These are phyloP conservation scores for Didymella sp. DNA, from an alignment of 2,329 filamentous ascomycete species.

Conservation along the genomic window DNA sequence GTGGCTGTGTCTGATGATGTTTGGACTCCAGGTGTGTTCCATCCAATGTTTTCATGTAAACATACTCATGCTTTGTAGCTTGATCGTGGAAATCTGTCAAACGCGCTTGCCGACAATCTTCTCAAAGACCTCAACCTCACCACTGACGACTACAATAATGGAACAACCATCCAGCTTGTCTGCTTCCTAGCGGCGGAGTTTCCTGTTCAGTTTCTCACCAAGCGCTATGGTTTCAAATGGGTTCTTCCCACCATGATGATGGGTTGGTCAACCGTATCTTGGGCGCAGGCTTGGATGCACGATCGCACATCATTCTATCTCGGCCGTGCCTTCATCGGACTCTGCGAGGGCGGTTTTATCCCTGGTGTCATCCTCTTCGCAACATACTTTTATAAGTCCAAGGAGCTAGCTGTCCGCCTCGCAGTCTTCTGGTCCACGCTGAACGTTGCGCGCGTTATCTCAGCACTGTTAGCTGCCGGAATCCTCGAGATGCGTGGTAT, in stretches of 20 bases:
- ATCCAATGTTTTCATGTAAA: not conserved
- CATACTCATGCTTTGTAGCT: constrained; percentile 44
- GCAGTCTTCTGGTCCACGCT: constrained; percentile 74
- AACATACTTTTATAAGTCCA: constrained; percentile 76
- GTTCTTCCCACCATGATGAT: constrained; percentile 55
- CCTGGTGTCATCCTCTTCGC: constrained; percentile 70
- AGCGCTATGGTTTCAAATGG: constrained; percentile 52
- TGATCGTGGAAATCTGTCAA: constrained; percentile 54
- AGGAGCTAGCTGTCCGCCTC: constrained; percentile 71
- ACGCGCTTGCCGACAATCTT: constrained; percentile 43
- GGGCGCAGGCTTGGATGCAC: constrained; percentile 72
- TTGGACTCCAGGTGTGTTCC: constrained; percentile 47
- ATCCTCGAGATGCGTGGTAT: constrained; percentile 60
- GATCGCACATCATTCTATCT: constrained; percentile 55
- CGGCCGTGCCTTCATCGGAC: constrained; percentile 51
- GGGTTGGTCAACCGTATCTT: constrained; percentile 56
- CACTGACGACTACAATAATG: constrained; percentile 46
- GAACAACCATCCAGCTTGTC: constrained; percentile 69
- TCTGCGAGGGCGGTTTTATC: constrained; percentile 61
- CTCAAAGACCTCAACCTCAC: constrained; percentile 41
- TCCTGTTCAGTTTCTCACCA: constrained; percentile 54
- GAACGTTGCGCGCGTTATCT: constrained; percentile 60
- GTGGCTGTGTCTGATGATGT: constrained; percentile 52
- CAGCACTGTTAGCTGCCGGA: constrained; percentile 63
- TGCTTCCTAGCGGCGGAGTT: constrained; percentile 73